Base-by-base conservation (phyloP, 2,329 filamentous ascomycete species). In the Chaetomiaceae sp. region DNA sequence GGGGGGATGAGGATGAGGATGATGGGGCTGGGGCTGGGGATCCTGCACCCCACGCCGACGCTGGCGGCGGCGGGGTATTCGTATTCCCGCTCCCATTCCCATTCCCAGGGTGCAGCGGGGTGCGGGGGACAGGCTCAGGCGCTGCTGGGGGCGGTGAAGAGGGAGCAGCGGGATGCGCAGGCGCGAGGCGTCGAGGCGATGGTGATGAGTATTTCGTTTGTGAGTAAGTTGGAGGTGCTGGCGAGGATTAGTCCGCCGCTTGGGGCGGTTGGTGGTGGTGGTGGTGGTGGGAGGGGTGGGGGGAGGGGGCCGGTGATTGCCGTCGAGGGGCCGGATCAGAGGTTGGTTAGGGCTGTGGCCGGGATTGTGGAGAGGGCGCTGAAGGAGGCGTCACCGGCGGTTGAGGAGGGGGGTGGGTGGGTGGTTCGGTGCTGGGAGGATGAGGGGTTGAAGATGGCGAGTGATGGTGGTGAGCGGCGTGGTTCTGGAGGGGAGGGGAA, bases 291-390 rank as follows among this genome's bases (percentile, higher is more conserved):
- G 58, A 3, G 69, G 71, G 12, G 18, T 8, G 27, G 12, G 19
- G 12, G 10, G 6, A 78, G 89, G n/a, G 90, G 91, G 0, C 79
- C 86, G 0, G 77, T 96, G 30, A 83, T 97, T 51, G 84, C 87
- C 0, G 70, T 97, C 22, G 91, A 97, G 64, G 90, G 90, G 1
- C 74, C 84, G 15, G 77, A 83, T 47, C 53, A 62, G 6, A 58
- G 59, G n/a, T 56, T 77, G 18, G 60, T 78, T 9, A 63, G 69
- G 2, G 72, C 76, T 9, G 78, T 86, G 4, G 81, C 87, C 3
- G 68, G 73, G 3, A 75, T 78, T 15, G 78, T 95, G 17, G 75
- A 84, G 45, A 71, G 74, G 27, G 83, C 82, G 56, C 70, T 95
- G 35, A 54, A 59, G 2, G 62, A 62, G 6, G 46, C 35, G 37